Conservation (phyloP, 148 eudicot genomes). For the Euryodendron excelsum region DNA sequence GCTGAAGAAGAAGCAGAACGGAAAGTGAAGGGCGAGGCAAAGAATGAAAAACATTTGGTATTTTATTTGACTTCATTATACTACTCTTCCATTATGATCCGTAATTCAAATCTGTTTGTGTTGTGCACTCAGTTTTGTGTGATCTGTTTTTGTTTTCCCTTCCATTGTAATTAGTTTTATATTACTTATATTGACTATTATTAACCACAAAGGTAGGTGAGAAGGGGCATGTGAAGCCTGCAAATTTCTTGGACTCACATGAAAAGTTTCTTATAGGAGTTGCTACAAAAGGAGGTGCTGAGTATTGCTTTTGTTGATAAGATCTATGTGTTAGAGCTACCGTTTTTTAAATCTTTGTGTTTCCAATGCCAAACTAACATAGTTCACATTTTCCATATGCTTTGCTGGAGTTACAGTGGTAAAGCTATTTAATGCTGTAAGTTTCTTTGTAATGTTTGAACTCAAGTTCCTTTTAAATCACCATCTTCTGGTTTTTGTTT, state of each 20-base stretch:
- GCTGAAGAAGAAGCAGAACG: conserved; percentile 78
- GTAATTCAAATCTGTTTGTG: neutral
- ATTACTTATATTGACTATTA: neutral
- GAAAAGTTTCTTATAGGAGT: conserved; percentile 81
- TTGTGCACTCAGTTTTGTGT: neutral
- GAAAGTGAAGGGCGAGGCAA: conserved; percentile 66
- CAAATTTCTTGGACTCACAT: conserved; percentile 60
- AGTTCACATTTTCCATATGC: conserved; percentile 14
- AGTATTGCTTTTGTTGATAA: neutral
- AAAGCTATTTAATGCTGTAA: conserved; percentile 95
- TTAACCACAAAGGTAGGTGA: conserved; percentile 51
- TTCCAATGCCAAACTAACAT: conserved; percentile 5
- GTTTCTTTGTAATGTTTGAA: too few relatives aligned
- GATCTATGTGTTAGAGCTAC: neutral
- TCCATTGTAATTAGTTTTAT: neutral
- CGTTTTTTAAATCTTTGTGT: neutral
- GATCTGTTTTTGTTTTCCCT: conserved; percentile 5
- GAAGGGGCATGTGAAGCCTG: conserved; percentile 83
- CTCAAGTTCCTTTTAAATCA: neutral
- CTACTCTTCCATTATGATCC: neutral
- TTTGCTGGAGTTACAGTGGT: conserved; percentile 62
- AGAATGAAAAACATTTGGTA: conserved; percentile 81
- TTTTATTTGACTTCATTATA: neutral
- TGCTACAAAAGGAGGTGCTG: conserved; percentile 94
- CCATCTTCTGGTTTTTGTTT: neutral